phyloP scores from a whole-genome alignment of 1,139 yeast species.

The Blastobotrys arbuscula region DNA sequence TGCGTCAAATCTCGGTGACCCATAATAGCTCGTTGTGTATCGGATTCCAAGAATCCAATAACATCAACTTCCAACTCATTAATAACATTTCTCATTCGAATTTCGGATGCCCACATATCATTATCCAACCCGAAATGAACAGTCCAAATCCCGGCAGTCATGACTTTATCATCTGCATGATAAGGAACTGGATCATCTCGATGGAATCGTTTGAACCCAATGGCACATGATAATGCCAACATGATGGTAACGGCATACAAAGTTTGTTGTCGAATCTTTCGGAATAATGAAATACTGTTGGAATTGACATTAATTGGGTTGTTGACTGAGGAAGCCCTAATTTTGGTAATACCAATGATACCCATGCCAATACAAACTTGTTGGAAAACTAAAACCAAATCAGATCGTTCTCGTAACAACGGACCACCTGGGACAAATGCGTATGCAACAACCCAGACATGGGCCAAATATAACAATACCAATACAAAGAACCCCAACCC shows the following conservation, averaged over 20 bases:
- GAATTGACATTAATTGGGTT: slow-evolving; percentile 20
- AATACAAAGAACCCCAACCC: slow-evolving; percentile 50
- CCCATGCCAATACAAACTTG: slow-evolving; percentile 42
- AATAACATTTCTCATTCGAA: slow-evolving; percentile 78
- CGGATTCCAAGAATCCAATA: slow-evolving; percentile 85
- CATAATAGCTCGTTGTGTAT: slow-evolving; percentile 88
- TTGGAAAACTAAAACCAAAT: slow-evolving; percentile 55
- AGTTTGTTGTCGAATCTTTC: slow-evolving; percentile 28
- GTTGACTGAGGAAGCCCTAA: slow-evolving; percentile 20
- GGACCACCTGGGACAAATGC: slow-evolving; percentile 97
- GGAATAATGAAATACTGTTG: slow-evolving; percentile 20
- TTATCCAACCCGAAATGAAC: slow-evolving; percentile 95
- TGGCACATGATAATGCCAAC: slow-evolving; percentile 34
- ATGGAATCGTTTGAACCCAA: slow-evolving; percentile 58
- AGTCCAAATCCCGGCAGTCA: slow-evolving; percentile 98
- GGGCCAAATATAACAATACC: slow-evolving; percentile 60
- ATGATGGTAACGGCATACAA: slow-evolving; percentile 26
- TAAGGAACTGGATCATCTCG: slow-evolving; percentile 59
- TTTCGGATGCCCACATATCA: slow-evolving; percentile 97
- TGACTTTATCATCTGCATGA: slow-evolving; percentile 66
- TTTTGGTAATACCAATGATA: slow-evolving; percentile 25
- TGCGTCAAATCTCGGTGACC: slow-evolving; percentile 95
- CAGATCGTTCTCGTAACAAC: slow-evolving; percentile 80
- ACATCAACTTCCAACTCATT: slow-evolving; percentile 84
- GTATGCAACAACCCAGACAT: slow-evolving; percentile 96